A percentile compares a stretch with the other conserved stretches of the same genome.
Evolutionary conservation across 2,329 filamentous ascomycete genomes (phyloP).

Genomic region (Phyllachora maydis): DNA sequence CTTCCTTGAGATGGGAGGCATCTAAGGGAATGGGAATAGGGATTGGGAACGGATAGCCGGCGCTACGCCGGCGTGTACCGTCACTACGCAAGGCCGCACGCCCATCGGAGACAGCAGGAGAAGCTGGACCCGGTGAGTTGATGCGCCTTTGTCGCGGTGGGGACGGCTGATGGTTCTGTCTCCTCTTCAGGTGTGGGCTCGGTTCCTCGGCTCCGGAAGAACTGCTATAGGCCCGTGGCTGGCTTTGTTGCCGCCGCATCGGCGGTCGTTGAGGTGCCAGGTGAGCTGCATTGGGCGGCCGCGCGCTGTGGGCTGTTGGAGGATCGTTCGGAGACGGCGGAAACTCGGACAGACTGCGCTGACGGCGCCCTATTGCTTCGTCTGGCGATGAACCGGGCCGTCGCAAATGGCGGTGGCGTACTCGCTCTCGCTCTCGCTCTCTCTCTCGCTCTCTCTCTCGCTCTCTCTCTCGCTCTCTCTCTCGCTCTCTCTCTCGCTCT

Average conservation of each 20-base stretch:
- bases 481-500: too few relatives aligned
- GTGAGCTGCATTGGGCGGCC: constrained; percentile 8
- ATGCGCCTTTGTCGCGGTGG: too few relatives aligned
- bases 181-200: constrained; percentile 7
- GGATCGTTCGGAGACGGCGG: constrained; percentile 12
- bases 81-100: too few relatives aligned
- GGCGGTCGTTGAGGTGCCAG: constrained; percentile 13
- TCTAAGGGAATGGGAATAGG: constrained; percentile 8
- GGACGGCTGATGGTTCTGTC: constrained; percentile 4
- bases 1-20: not conserved
- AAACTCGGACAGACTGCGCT: constrained; percentile 30
- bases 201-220: constrained; percentile 19
- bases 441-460: too few relatives aligned
- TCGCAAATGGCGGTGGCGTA: constrained; percentile 8
- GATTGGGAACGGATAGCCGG: too few relatives aligned
- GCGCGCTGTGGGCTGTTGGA: constrained; percentile 6
- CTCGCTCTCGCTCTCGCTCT: constrained; percentile 9
- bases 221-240: constrained; percentile 20
- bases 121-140: too few relatives aligned
- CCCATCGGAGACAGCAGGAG: too few relatives aligned
- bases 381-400: constrained; percentile 14
- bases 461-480: too few relatives aligned
- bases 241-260: constrained; percentile 23
- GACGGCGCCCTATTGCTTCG: constrained; percentile 20
- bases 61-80: too few relatives aligned